Evolutionary conservation across 2,329 filamentous ascomycete genomes (phyloP).

Genomic region (Albophoma yamanashiensis): DNA sequence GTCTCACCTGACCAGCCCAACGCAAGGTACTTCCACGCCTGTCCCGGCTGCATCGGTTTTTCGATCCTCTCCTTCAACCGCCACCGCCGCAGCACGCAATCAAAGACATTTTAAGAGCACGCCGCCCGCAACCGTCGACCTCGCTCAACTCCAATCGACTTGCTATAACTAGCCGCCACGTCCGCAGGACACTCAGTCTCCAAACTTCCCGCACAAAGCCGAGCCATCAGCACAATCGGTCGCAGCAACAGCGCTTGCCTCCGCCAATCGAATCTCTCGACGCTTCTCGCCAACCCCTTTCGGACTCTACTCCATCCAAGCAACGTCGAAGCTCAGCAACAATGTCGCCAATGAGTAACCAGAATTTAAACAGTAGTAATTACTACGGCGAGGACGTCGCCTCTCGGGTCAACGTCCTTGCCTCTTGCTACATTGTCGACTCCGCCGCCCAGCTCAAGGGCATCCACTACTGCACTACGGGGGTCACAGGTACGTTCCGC

Average conservation of each 20-base stretch:
- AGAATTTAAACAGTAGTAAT: constrained; percentile 59
- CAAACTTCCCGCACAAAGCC: not conserved
- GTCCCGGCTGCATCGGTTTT: not conserved
- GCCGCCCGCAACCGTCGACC: not conserved
- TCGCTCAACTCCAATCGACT: not conserved
- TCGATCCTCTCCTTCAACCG: not conserved
- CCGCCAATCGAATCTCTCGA: not conserved
- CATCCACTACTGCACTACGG: constrained; percentile 93
- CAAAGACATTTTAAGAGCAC: not conserved
- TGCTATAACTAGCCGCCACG: not conserved
- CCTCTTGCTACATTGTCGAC: constrained; percentile 84
- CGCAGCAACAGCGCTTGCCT: not conserved
- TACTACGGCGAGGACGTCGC: constrained; percentile 62
- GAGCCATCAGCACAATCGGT: not conserved
- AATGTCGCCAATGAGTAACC: constrained; percentile 63
- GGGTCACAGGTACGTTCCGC: constrained; percentile 56
- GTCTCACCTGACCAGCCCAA: not conserved
- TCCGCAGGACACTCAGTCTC: not conserved
- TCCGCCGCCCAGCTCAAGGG: constrained; percentile 61
- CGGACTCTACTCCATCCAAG: constrained; percentile 8
- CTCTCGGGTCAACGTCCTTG: constrained; percentile 66
- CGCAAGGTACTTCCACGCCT: not conserved
- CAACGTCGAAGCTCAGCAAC: constrained; percentile 14
- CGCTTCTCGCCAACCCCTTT: not conserved
- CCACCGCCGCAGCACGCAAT: not conserved